Percentiles rank a stretch among this genome's conserved stretches.
These are phyloP conservation scores for Aspergillus neoniger DNA, from an alignment of 2,329 filamentous ascomycete species.

Conservation along the genomic window DNA sequence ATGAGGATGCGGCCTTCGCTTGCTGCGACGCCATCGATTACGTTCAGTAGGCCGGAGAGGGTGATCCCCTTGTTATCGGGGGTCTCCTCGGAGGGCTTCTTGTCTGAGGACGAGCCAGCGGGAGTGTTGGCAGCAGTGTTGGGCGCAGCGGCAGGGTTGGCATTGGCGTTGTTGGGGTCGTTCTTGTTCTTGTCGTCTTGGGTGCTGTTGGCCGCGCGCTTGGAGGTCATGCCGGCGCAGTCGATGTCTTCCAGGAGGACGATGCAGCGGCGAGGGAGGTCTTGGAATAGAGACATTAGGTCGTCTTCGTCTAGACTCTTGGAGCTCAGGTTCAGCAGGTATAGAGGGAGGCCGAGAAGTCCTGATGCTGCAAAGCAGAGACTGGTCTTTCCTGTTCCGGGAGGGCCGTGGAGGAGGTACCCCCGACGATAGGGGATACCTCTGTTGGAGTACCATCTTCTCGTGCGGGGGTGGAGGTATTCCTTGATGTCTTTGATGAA, in stretches of 20 bases:
- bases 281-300: conserved; percentile 64
- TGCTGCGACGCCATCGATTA: conserved; percentile 69
- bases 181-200: background rate
- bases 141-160: background rate
- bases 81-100: conserved; percentile 18
- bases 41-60: conserved; percentile 68
- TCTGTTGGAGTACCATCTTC: conserved; percentile 75
- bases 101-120: background rate
- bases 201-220: conserved; percentile 28
- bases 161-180: background rate
- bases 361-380: conserved; percentile 71
- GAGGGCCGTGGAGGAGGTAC: conserved; percentile 78
- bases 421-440: conserved; percentile 85
- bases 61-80: conserved; percentile 54
- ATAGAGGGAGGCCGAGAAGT: conserved; percentile 69
- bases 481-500: conserved; percentile 59
- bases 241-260: conserved; percentile 78
- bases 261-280: conserved; percentile 69
- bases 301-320: conserved; percentile 64
- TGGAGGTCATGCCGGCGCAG: conserved; percentile 68
- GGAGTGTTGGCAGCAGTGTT: background rate
- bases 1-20: conserved; percentile 70
- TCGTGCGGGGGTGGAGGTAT: conserved; percentile 54
- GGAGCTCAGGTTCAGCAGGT: conserved; percentile 70
- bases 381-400: conserved; percentile 77